Evolutionary conservation across 2,329 filamentous ascomycete species (phyloP), one percentile per base, ranked within the genome.

Genomic region (Trichophyton mentagrophytes): DNA sequence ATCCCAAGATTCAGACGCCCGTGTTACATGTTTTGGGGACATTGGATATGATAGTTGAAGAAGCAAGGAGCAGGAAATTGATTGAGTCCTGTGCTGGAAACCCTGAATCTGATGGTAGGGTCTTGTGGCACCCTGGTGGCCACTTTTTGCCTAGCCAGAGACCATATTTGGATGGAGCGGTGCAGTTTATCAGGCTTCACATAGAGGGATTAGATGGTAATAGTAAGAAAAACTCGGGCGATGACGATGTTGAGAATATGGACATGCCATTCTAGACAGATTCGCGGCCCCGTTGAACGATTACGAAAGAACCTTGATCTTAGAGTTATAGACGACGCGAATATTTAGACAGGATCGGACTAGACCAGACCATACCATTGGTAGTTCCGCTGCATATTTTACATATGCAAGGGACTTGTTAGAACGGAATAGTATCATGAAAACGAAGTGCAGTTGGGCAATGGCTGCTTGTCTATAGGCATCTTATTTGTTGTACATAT

Each of bases 91-190:
- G 85, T 71, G 80, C 71, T 64, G 79, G 78, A 53, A 78, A 69
- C 78, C 83, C 65, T 69, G 67, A 81, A 66, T 73, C 70, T 51
- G 77, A 79, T 60, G 76, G 73, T 49, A 80, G 75, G 66, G 78
- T 83, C 59, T 78, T 87, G 59, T 83, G 87, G 67, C 90, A 95
- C 73, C 91, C 92, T 1, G 92, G 92, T 6, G 91, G 91, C 0
- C 92, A 97, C 72, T 90, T 95, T 69, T 82, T 96, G 68, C 92
- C 92, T 0, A 85, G 90, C 62, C 84, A 86, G 66, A 89, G 87
- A 76, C 87, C 90, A 66, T 93, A 87, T 81, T 83, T 86, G 20
- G 85, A 86, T 78, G 86, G 86, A 36, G 74, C 95, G 65, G 85
- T 87, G 3, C 83, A 80, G 0, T 95, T 91, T 69, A 83, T 93